Evolutionary conservation across 208 protist genomes (phyloP), one percentile per base, ranked within the genome.

Genomic region (Trypanosoma caninum): DNA sequence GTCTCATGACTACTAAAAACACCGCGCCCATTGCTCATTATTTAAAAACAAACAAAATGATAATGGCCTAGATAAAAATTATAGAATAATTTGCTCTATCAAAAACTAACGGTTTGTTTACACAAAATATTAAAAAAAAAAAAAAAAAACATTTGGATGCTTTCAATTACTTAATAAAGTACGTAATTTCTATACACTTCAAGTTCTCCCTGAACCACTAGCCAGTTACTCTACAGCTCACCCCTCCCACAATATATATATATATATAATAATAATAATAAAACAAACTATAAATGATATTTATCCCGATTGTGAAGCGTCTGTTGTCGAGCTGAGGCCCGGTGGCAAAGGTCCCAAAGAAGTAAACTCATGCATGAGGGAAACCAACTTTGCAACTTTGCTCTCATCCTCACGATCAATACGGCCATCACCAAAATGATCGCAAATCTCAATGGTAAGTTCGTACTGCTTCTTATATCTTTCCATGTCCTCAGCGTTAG

Each of bases 281-380:
- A 44, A 44, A 44, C 35, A 40, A 40, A 7, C 35, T 27, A 48
- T 7, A 3, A 13, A 25, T 1, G 3, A 27, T n/a, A n/a, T n/a
- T n/a, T n/a, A n/a, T n/a, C n/a, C n/a, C n/a, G n/a, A n/a, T n/a
- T n/a, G n/a, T n/a, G n/a, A n/a, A n/a, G n/a, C n/a, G n/a, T n/a
- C n/a, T n/a, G n/a, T n/a, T n/a, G n/a, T n/a, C n/a, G n/a, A n/a
- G n/a, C n/a, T n/a, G n/a, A 65, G 50, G 13, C 35, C 59, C 28
- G 59, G 37, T 20, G 87, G 87, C 5, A 80, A 78, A 31, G 84
- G 72, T 11, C 78, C 82, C 9, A 93, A 62, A 27, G 85, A 73
- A 8, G 80, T 78, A 56, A 82, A 89, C 65, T 89, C 65, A 69
- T 85, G 70, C 74, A 89, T 82, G 18, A 87, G 50, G 51, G 84